Percentiles rank a stretch among this genome's conserved stretches.
Conservation (phyloP, 495 filamentous ascomycete species). For the Chlorociboria aeruginascens region DNA sequence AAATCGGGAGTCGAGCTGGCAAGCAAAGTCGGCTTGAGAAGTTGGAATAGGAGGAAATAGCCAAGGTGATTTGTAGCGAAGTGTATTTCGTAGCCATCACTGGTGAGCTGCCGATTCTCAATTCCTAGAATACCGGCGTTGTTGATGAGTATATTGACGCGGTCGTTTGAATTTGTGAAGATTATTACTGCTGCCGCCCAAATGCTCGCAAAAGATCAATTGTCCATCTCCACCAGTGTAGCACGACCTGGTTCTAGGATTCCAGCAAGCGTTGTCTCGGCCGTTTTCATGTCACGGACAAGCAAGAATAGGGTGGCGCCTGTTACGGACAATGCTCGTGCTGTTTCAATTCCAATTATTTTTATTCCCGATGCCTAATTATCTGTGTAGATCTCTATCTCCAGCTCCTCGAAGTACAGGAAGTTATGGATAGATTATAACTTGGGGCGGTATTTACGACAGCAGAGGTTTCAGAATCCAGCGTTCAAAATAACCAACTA, state of each 20-base stretch:
- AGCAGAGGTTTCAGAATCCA: too few relatives aligned
- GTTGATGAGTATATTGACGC: slow-evolving; percentile 41
- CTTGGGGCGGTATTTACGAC: too few relatives aligned
- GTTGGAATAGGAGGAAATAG: slow-evolving; percentile 51
- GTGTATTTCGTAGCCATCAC: slow-evolving; percentile 55
- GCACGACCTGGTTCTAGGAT: slow-evolving; percentile 19
- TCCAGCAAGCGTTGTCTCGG: slow-evolving; percentile 20
- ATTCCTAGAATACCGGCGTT: slow-evolving; percentile 49
- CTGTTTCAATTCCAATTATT: slow-evolving; percentile 40
- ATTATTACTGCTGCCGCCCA: slow-evolving; percentile 18
- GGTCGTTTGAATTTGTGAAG: slow-evolving; percentile 11
- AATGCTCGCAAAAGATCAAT: slow-evolving; percentile 19
- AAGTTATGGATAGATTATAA: too few relatives aligned
- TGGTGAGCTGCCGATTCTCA: slow-evolving; percentile 28
- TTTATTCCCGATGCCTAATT: too few relatives aligned
- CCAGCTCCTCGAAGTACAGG: too few relatives aligned
- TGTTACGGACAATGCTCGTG: slow-evolving; percentile 31
- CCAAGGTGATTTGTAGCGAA: slow-evolving; percentile 62
- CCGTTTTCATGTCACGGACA: slow-evolving; percentile 30
- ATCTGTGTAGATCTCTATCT: too few relatives aligned
- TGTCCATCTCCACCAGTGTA: slow-evolving; percentile 27
- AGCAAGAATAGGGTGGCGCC: slow-evolving; percentile 34
- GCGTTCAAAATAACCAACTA: too few relatives aligned
- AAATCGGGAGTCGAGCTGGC: slow-evolving; percentile 29
- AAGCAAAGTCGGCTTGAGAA: slow-evolving; percentile 48